Evolutionary conservation across 2,329 filamentous ascomycete genomes (phyloP), one percentile per base, ranked within the genome.

Genomic region (Aspergillus transmontanensis): DNA sequence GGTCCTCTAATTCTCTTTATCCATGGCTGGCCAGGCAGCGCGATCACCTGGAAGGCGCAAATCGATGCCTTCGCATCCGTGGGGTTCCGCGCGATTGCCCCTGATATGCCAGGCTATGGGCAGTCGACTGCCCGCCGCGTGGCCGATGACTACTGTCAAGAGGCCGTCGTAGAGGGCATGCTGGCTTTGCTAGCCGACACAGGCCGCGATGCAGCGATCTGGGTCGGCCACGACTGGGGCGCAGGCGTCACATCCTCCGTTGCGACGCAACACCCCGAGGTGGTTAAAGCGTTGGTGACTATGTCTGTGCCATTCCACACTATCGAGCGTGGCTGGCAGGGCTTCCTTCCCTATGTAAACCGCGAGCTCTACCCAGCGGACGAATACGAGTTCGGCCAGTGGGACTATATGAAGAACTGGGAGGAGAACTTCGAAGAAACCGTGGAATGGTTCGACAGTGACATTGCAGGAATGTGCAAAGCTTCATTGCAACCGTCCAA

Each of bases 281-380:
- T n/a, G 12, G 39, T 61, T 23, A 61, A 61, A 43, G 59, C 59
- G 4, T 53, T 61, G 39, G 43, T 61, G 16, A 61, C 41, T 14
- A 14, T 64, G n/a, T 76, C 76, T 36, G 78, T 84, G 0, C 82
- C 83, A 0, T 83, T 82, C 61, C 71, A 71, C 1, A 71, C 72
- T 0, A 43, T 83, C 28, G 82, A 83, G 63, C 64, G 76, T 6
- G 82, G 82, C 3, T 68, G 82, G 26, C 71, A 79, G 0, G 67
- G 72, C 10, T 58, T 79, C 11, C 56, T 80, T 14, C 70, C 74
- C 3, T 60, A 73, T 3, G 69, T 81, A 7, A 78, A 84, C 66
- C 78, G 82, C 11, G 76, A 80, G 0, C 57, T 82, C 11, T 84
- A 84, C 64, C 82, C 83, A 0, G 74, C 71, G 19, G 77, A 79